These are phyloP conservation scores for Nemania sp. DNA, from an alignment of 2,329 filamentous ascomycete species.

Conservation along the genomic window DNA sequence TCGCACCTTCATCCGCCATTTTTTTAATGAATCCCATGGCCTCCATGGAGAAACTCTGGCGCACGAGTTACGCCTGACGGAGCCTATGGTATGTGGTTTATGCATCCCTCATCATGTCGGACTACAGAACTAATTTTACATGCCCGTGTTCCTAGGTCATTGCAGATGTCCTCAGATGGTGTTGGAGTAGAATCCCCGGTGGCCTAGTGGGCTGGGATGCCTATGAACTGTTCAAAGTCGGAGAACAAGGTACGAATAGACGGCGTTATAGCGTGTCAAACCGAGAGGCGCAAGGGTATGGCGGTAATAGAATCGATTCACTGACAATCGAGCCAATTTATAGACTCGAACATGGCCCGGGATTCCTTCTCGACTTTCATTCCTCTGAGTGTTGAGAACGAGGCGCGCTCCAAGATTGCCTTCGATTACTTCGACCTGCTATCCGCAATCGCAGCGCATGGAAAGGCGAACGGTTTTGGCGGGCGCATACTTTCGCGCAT, in stretches of 20 bases:
- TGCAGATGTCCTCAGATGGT: constrained; percentile 96
- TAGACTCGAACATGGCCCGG: constrained; percentile 90
- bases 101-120: background rate
- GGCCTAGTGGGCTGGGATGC: constrained; percentile 97
- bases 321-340: constrained; percentile 18
- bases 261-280: constrained; percentile 32
- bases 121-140: constrained; percentile 27
- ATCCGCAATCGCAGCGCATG: constrained; percentile 89
- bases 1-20: constrained; percentile 91
- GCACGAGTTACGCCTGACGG: constrained; percentile 91
- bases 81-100: constrained; percentile 81
- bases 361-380: constrained; percentile 98
- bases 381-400: constrained; percentile 89
- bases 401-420: constrained; percentile 86
- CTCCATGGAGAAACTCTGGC: constrained; percentile 77
- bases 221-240: constrained; percentile 94
- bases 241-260: constrained; percentile 84
- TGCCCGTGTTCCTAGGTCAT: constrained; percentile 72
- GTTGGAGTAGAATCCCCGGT: constrained; percentile 91
- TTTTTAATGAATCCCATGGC: constrained; percentile 78
- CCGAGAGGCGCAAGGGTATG: constrained; percentile 3
- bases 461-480: constrained; percentile 91
- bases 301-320: constrained; percentile 11
- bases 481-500: constrained; percentile 94
- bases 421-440: constrained; percentile 97